A percentile compares a stretch with the other conserved stretches of the same genome.
phyloP scores from a whole-genome alignment of 768 basidiomycete species.

The Pleurotus salmoneostramineus region DNA sequence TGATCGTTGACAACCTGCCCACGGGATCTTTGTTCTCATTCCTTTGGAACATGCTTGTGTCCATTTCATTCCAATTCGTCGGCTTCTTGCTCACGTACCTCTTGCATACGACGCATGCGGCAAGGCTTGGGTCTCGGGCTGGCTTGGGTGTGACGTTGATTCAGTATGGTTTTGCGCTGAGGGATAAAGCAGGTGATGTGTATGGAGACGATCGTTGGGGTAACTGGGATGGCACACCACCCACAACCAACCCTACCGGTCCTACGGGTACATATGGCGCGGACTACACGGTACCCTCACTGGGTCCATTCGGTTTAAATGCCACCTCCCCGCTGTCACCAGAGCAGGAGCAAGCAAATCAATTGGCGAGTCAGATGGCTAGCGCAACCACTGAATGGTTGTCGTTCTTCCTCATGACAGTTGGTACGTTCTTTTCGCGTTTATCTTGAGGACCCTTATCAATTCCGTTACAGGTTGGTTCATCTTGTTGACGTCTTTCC shows the following conservation, averaged over 20 bases:
- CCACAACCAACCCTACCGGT: slow-evolving; percentile 25
- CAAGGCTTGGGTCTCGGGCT: slow-evolving; percentile 88
- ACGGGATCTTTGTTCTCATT: slow-evolving; percentile 82
- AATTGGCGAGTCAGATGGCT: slow-evolving; percentile 30
- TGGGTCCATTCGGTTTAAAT: slow-evolving; percentile 1
- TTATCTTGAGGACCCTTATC: not conserved
- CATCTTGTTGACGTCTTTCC: slow-evolving; percentile 82
- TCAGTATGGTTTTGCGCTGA: slow-evolving; percentile 87
- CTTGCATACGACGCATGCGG: slow-evolving; percentile 89
- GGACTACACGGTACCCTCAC: slow-evolving; percentile 28
- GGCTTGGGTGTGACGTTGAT: slow-evolving; percentile 96
- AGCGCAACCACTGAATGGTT: slow-evolving; percentile 89
- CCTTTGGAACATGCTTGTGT: slow-evolving; percentile 90
- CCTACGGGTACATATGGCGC: slow-evolving; percentile 41
- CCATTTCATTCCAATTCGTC: slow-evolving; percentile 96
- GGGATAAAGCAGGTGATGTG: slow-evolving; percentile 45
- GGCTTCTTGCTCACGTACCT: slow-evolving; percentile 93
- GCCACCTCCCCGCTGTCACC: slow-evolving; percentile 17
- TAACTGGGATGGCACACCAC: slow-evolving; percentile 20
- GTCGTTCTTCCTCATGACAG: slow-evolving; percentile 91
- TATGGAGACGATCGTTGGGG: slow-evolving; percentile 29
- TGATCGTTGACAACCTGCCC: slow-evolving; percentile 87
- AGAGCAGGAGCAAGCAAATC: slow-evolving; percentile 28
- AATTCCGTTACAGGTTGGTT: slow-evolving; percentile 25
- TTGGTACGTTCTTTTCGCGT: slow-evolving; percentile 41